Evolutionary conservation across 2,329 filamentous ascomycete species (phyloP), one percentile per base, ranked within the genome.

Genomic region (Orbilia ellipsospora): DNA sequence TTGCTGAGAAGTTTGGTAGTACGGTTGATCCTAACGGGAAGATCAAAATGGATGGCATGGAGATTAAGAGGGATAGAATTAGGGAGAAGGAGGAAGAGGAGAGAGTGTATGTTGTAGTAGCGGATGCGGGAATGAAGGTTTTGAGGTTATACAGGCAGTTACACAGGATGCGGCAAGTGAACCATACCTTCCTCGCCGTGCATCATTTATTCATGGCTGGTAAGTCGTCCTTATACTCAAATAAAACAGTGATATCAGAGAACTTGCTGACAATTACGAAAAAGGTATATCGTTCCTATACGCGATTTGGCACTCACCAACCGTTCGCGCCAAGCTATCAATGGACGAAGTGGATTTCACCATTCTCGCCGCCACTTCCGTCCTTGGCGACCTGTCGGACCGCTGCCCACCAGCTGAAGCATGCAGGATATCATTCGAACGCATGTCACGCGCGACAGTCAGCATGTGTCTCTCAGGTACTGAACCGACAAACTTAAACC

Each of bases 341-440:
- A 91, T 97, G 84, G 94, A 98, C 80, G 94, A 98, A 81, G 93
- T 98, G n/a, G 94, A 98, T 81, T 97, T 97, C 80, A 98, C 94
- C 0, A 92, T 98, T 7, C 86, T 97, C 57, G 93, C 94, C 7
- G 94, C 94, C 20, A 97, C 93, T 57, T 97, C 94, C 1, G 93
- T 98, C 7, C 89, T 98, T 51, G 90, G 89, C 4, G 95, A 97
- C 80, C 86, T 98, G 77, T 94, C 96, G 78, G 92, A 96, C 78
- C 97, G 97, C 82, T 98, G 95, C 79, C 94, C 94, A 0, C 94
- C 94, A 0, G 94, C 94, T 36, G 94, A 97, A 85, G 93, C 94
- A 10, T 98, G 94, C 82, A 89, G 93, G 13, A 94, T 98, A 81
- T 94, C 95, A 0, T 97, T 98, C 81, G 92, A 96, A 79, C 89